Conservation (phyloP, 2,329 filamentous ascomycete genomes). For the Hypoxylon sp. region DNA sequence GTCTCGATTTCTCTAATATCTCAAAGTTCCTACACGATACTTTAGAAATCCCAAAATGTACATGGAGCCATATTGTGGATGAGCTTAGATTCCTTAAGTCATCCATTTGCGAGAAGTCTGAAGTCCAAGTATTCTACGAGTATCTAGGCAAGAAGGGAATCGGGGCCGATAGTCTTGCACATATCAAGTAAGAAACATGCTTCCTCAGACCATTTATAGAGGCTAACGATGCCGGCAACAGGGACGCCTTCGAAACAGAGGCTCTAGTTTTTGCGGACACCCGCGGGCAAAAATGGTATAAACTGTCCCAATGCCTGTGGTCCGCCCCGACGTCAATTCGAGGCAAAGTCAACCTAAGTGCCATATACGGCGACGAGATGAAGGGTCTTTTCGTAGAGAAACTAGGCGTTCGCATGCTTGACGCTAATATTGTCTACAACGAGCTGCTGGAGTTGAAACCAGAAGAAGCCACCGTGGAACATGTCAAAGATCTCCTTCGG, state of each 20-base stretch:
- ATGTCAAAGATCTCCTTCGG: conserved; percentile 52
- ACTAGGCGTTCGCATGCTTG: conserved; percentile 17
- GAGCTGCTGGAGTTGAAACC: conserved; percentile 19
- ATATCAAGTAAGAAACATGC: conserved; percentile 7
- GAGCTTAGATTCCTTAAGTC: conserved; percentile 2
- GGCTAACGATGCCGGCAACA: background rate
- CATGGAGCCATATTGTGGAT: conserved; percentile 14
- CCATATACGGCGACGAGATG: conserved; percentile 12
- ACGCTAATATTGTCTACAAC: conserved; percentile 26
- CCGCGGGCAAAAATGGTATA: conserved; percentile 15
- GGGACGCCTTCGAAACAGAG: conserved; percentile 1
- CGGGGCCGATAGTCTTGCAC: background rate
- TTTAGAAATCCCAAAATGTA: conserved; percentile 11
- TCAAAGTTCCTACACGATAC: conserved; percentile 8
- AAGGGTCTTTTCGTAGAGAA: conserved; percentile 17
- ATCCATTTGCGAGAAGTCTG: background rate
- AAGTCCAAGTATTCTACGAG: background rate
- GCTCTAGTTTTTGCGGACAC: conserved; percentile 5
- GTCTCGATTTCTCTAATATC: background rate
- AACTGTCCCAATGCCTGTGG: conserved; percentile 20
- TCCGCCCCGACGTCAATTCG: conserved; percentile 19
- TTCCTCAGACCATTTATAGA: background rate
- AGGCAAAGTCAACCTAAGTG: conserved; percentile 21
- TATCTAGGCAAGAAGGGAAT: background rate
- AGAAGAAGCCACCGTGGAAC: conserved; percentile 7